These are phyloP conservation scores for Panicum hallii DNA, from an alignment of 202 grass and related monocot species.

Conservation along the genomic window DNA sequence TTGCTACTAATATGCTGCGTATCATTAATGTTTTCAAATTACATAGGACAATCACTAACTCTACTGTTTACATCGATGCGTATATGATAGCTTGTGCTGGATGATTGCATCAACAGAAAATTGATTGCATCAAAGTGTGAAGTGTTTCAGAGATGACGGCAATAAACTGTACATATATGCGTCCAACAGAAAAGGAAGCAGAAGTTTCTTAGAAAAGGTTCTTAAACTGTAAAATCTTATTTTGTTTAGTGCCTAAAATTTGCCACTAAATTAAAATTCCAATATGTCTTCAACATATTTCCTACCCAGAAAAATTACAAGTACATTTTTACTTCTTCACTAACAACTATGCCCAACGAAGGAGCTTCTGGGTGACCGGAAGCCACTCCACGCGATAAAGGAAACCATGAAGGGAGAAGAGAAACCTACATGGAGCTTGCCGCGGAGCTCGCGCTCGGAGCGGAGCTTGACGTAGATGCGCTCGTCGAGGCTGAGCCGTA, in stretches of 20 bases:
- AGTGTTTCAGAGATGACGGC: background rate
- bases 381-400: background rate
- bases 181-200: background rate
- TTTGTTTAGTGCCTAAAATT: background rate
- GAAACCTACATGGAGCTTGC: conserved; percentile 89
- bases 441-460: conserved; percentile 97
- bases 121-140: background rate
- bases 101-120: background rate
- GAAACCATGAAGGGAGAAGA: background rate
- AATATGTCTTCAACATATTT: background rate
- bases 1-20: background rate
- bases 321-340: background rate
- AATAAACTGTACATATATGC: background rate
- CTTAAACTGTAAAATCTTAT: background rate
- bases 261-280: too few species aligned
- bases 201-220: background rate
- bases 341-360: background rate
- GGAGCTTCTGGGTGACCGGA: background rate
- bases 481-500: conserved; percentile 97
- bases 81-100: background rate
- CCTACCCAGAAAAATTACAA: background rate
- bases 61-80: background rate
- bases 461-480: conserved; percentile 99
- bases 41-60: background rate
- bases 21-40: background rate